A percentile compares a stretch with the other conserved stretches of the same genome.
Conservation (phyloP, 1,284 basidiomycete genomes). For the Sporisorium scitamineum region DNA sequence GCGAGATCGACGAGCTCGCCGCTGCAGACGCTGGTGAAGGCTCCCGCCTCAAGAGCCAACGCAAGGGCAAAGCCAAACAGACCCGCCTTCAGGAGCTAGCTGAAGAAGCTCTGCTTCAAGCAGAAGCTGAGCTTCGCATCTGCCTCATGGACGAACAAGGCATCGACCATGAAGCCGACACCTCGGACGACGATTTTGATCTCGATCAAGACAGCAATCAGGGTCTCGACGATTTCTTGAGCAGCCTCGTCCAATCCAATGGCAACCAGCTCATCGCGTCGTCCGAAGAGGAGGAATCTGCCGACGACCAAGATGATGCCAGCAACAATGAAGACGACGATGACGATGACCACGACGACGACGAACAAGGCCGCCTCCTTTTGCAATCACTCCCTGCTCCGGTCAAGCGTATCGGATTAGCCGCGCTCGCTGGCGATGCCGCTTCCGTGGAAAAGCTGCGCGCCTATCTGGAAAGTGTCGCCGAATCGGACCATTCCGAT, state of each 20-base stretch:
- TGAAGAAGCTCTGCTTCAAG: slow-evolving; percentile 44
- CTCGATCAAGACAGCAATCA: slow-evolving; percentile 35
- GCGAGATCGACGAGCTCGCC: slow-evolving; percentile 53
- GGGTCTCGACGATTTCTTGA: slow-evolving; percentile 19
- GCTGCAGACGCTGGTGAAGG: slow-evolving; percentile 54
- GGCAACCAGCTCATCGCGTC: slow-evolving; percentile 5
- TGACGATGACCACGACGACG: slow-evolving; percentile 16
- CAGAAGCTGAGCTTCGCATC: slow-evolving; percentile 45
- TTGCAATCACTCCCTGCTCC: slow-evolving; percentile 14
- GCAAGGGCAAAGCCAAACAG: slow-evolving; percentile 62
- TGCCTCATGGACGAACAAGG: slow-evolving; percentile 50
- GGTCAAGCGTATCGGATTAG: slow-evolving; percentile 23
- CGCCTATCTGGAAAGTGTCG: slow-evolving; percentile 23
- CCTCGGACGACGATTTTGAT: slow-evolving; percentile 45
- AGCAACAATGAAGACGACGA: slow-evolving; percentile 13
- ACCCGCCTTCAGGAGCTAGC: slow-evolving; percentile 52
- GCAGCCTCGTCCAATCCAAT: slow-evolving; percentile 13
- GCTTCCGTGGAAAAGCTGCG: slow-evolving; percentile 10
- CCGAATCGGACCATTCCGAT: slow-evolving; percentile 26
- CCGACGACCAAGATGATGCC: slow-evolving; percentile 12
- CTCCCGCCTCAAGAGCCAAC: slow-evolving; percentile 23
- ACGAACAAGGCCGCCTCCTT: slow-evolving; percentile 17
- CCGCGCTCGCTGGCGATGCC: slow-evolving; percentile 25
- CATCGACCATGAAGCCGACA: slow-evolving; percentile 46
- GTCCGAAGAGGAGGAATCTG: slow-evolving; percentile 12